Percentiles rank a stretch among this genome's conserved stretches.
phyloP scores from a whole-genome alignment of 306 rosid species.

The Lotus japonicus region DNA sequence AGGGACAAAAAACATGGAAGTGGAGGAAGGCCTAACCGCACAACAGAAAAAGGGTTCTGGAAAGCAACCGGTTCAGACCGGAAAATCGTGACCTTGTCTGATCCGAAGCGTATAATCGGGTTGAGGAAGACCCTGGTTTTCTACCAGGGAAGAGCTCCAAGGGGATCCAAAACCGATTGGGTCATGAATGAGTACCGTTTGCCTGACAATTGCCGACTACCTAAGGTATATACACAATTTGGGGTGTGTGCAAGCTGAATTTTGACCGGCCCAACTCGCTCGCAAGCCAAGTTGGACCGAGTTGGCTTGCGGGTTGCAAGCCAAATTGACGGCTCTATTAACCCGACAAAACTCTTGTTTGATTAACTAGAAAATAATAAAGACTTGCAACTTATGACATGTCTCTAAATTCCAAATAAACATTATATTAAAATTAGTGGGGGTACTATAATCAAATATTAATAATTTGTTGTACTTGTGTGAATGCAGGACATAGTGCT shows the following conservation, averaged over 20 bases:
- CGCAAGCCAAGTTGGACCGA: no score
- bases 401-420: no score
- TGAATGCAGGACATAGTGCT: constrained; percentile 65
- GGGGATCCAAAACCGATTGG: constrained; percentile 92
- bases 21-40: constrained; percentile 90
- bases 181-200: constrained; percentile 96
- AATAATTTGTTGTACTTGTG: not conserved
- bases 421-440: no score
- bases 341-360: no score
- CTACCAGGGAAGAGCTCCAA: constrained; percentile 81
- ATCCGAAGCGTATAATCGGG: constrained; percentile 69
- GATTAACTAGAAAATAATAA: no score
- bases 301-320: no score
- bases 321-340: no score
- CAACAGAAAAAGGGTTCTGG: constrained; percentile 90
- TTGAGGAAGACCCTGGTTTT: constrained; percentile 87
- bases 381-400: no score
- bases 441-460: not conserved
- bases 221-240: no score
- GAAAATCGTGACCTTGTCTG: constrained; percentile 53
- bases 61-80: constrained; percentile 97
- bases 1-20: constrained; percentile 85
- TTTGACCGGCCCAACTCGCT: no score
- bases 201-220: constrained; percentile 53
- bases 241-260: no score